These are phyloP conservation scores for Plasmodium knowlesi DNA, from an alignment of 169 alveolate genomes.

Conservation along the genomic window DNA sequence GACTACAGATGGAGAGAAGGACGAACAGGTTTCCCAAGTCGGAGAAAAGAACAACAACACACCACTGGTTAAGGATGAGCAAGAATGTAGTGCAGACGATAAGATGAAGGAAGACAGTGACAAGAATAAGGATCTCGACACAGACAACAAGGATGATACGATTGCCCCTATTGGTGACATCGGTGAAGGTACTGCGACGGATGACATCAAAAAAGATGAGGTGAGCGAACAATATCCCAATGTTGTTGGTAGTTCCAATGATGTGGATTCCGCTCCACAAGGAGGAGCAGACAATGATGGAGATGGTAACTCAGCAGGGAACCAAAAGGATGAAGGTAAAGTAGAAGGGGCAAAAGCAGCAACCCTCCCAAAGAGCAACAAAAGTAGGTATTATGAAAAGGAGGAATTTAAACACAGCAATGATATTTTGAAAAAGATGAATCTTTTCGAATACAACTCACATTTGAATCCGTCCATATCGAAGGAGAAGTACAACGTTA, in stretches of 20 bases:
- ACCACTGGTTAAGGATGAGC: neutral
- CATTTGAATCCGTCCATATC: slow-evolving; percentile 57
- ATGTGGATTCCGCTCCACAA: neutral
- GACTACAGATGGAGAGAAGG: neutral
- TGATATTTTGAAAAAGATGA: slow-evolving; percentile 7
- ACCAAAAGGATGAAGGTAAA: neutral
- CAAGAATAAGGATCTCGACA: neutral
- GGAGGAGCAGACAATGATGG: neutral
- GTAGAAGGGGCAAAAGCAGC: neutral
- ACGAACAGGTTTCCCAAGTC: neutral
- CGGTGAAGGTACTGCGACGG: neutral
- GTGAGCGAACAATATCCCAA: neutral
- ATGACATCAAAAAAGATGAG: neutral
- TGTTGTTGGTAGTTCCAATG: neutral
- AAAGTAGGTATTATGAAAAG: neutral
- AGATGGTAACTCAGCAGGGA: neutral
- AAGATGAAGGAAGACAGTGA: neutral
- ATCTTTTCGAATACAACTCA: slow-evolving; percentile 52
- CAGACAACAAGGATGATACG: neutral
- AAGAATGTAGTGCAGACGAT: no score
- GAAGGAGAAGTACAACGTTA: slow-evolving; percentile 60
- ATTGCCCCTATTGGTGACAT: neutral
- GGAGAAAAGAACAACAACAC: neutral
- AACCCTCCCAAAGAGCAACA: neutral
- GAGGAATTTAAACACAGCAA: slow-evolving; percentile 34